phyloP scores from a whole-genome alignment of 768 basidiomycete genomes.

The Dictyophora rubrovolvata region DNA sequence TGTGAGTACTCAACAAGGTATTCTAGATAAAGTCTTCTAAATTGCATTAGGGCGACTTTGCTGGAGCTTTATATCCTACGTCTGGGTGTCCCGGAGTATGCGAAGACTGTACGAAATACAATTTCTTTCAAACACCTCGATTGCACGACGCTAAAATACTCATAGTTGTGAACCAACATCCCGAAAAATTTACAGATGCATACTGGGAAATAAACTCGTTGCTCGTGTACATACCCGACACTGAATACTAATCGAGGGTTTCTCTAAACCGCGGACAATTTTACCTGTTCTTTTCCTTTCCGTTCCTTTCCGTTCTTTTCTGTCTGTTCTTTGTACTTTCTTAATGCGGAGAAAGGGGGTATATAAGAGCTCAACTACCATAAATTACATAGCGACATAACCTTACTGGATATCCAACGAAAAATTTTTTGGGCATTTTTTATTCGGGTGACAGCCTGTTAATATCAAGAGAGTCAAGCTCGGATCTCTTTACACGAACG shows the following conservation, averaged over 20 bases:
- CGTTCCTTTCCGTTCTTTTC: too few relatives aligned
- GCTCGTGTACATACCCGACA: slow-evolving; percentile 32
- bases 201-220: slow-evolving; percentile 64
- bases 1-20: slow-evolving; percentile 25
- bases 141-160: not conserved
- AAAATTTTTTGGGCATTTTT: not conserved
- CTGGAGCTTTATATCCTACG: slow-evolving; percentile 30
- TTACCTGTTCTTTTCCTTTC: not conserved
- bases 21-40: not conserved
- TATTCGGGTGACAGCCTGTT: slow-evolving; percentile 16
- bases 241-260: not conserved
- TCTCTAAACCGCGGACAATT: not conserved
- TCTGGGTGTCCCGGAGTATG: slow-evolving; percentile 33
- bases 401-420: not conserved
- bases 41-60: slow-evolving; percentile 41
- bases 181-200: slow-evolving; percentile 45
- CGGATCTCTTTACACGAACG: slow-evolving; percentile 34
- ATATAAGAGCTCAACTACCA: too few relatives aligned
- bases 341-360: too few relatives aligned
- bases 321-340: too few relatives aligned
- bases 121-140: not conserved
- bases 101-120: slow-evolving; percentile 32
- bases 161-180: slow-evolving; percentile 50
- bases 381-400: too few relatives aligned
- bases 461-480: slow-evolving; percentile 34